phyloP scores from a whole-genome alignment of 2,329 filamentous ascomycete species.

The Acephala macrosclerotiorum region DNA sequence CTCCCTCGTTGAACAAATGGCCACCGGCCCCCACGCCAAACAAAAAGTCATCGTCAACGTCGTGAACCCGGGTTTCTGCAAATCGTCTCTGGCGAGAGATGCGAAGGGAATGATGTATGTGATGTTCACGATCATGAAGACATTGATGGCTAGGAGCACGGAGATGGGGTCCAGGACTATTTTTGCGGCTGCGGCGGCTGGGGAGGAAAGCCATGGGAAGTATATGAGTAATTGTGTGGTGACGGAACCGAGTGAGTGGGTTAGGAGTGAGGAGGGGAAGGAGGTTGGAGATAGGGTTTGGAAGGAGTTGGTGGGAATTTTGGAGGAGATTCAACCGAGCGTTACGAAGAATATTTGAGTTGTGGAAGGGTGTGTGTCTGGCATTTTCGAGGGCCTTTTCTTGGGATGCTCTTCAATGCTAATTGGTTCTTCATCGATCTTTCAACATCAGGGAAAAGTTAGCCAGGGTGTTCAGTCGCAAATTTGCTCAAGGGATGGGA shows the following conservation, averaged over 20 bases:
- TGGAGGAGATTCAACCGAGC: constrained; percentile 52
- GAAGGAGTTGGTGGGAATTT: constrained; percentile 50
- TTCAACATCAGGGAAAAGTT: background rate
- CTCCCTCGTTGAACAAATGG: constrained; percentile 42
- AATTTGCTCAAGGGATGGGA: no score
- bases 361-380: background rate
- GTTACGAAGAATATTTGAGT: constrained; percentile 39
- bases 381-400: background rate
- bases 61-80: constrained; percentile 48
- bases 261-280: constrained; percentile 47
- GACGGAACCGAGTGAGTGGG: constrained; percentile 39
- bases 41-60: constrained; percentile 22
- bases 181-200: constrained; percentile 46
- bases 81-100: constrained; percentile 49
- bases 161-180: constrained; percentile 56
- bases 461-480: no score
- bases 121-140: constrained; percentile 39
- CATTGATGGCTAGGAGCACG: constrained; percentile 50
- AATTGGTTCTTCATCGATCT: background rate
- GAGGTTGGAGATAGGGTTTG: constrained; percentile 47
- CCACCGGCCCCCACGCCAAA: background rate
- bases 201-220: constrained; percentile 34
- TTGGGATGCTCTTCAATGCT: background rate
- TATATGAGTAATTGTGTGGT: constrained; percentile 33
- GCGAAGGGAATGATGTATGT: constrained; percentile 19